A percentile compares a stretch with the other conserved stretches of the same genome.
These are phyloP conservation scores for Diaporthe ilicicola DNA, from an alignment of 2,329 filamentous ascomycete genomes.

Conservation along the genomic window DNA sequence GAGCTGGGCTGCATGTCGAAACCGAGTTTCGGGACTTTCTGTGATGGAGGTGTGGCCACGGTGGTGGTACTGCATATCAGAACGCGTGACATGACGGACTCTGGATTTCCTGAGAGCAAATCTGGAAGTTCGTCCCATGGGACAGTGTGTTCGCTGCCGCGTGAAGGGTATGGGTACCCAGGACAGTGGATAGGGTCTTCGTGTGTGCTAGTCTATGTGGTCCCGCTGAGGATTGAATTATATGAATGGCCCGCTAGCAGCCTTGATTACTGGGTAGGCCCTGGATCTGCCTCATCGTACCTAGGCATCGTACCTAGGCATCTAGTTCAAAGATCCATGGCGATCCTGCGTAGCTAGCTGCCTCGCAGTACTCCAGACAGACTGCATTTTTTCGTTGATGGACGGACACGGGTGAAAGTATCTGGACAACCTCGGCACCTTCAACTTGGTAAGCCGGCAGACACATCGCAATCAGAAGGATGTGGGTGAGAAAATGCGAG, in stretches of 20 bases:
- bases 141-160: background rate
- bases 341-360: background rate
- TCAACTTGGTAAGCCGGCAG: background rate
- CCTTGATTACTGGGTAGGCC: background rate
- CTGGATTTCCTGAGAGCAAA: background rate
- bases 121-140: background rate
- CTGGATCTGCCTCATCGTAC: background rate
- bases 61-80: constrained; percentile 2
- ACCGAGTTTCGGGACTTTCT: constrained; percentile 16
- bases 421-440: background rate
- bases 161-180: background rate
- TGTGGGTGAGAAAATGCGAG: background rate
- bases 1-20: background rate
- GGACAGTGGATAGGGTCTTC: background rate
- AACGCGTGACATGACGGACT: constrained; percentile 14
- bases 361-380: background rate
- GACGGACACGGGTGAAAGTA: background rate
- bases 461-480: background rate
- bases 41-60: background rate
- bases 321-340: background rate
- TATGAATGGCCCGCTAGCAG: background rate
- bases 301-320: too few species aligned
- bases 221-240: background rate
- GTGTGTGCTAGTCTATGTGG: background rate
- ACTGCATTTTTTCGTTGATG: background rate